phyloP scores from a whole-genome alignment of 768 basidiomycete genomes.

The Aureoboletus auriporus region DNA sequence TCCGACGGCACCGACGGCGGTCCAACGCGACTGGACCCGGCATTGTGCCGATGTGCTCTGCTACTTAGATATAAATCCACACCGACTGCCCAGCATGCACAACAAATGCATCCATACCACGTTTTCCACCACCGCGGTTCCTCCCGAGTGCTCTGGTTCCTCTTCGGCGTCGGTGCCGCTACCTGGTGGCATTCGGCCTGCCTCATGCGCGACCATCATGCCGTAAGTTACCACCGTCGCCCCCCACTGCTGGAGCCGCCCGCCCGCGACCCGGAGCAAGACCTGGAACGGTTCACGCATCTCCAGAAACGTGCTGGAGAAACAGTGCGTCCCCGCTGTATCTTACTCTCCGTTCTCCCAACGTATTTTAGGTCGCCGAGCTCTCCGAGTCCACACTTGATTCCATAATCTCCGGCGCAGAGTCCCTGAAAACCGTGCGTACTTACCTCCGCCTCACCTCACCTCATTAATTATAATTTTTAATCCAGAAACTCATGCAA shows the following conservation, averaged over 20 bases:
- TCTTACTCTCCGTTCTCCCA: not conserved
- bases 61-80: too few relatives aligned
- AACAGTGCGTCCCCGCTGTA: not conserved
- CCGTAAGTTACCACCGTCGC: conserved; percentile 16
- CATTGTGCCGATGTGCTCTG: too few relatives aligned
- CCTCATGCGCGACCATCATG: conserved; percentile 38
- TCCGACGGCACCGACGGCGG: too few relatives aligned
- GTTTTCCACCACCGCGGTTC: conserved; percentile 18
- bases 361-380: conserved; percentile 43
- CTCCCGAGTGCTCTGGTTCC: conserved; percentile 68
- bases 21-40: too few relatives aligned
- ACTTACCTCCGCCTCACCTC: not conserved
- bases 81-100: too few relatives aligned
- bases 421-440: conserved; percentile 58
- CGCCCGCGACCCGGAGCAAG: conserved; percentile 31
- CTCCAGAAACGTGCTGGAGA: conserved; percentile 47
- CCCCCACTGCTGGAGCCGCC: too few relatives aligned
- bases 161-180: conserved; percentile 49
- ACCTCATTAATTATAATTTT: not conserved
- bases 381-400: conserved; percentile 69
- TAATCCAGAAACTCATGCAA: conserved; percentile 30
- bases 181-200: conserved; percentile 36
- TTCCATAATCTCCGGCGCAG: conserved; percentile 50
- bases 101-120: too few relatives aligned
- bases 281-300: conserved; percentile 35